Conservation (phyloP, 2,329 filamentous ascomycete genomes). For the Fulvia fulva region DNA sequence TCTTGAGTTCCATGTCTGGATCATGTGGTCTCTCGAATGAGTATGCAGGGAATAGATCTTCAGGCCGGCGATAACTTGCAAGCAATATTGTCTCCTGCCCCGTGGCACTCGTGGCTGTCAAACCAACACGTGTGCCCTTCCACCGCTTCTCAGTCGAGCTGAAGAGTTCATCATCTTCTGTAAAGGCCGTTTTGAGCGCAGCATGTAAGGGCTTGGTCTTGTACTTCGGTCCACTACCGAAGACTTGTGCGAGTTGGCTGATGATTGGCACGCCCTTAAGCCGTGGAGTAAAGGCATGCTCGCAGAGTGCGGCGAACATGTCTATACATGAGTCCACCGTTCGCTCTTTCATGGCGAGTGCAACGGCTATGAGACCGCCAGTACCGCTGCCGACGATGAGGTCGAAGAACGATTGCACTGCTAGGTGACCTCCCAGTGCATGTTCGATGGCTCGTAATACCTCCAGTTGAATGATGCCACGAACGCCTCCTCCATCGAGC, state of each 20-base stretch:
- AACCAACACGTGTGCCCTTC: conserved; percentile 37
- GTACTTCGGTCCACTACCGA: conserved; percentile 31
- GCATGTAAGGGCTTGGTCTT: conserved; percentile 33
- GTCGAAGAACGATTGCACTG: conserved; percentile 48
- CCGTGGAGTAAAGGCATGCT: conserved; percentile 42
- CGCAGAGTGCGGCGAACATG: conserved; percentile 38
- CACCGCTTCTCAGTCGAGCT: conserved; percentile 23
- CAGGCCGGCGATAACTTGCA: conserved; percentile 44
- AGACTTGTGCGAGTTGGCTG: conserved; percentile 27
- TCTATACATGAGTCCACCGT: conserved; percentile 38
- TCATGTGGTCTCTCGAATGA: conserved; percentile 40
- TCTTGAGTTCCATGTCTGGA: conserved; percentile 40
- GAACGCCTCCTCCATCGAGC: conserved; percentile 42
- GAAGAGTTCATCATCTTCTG: conserved; percentile 31
- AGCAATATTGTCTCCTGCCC: conserved; percentile 41
- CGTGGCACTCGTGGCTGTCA: conserved; percentile 41
- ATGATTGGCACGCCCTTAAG: conserved; percentile 35
- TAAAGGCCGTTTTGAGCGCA: conserved; percentile 40
- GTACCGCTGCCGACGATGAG: conserved; percentile 47
- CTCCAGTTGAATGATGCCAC: conserved; percentile 46
- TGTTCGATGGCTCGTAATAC: conserved; percentile 41
- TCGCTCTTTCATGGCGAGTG: conserved; percentile 38
- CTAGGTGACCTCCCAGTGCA: conserved; percentile 37
- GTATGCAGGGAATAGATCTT: conserved; percentile 31
- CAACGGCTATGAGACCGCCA: conserved; percentile 45